Percentiles rank a stretch among this genome's conserved stretches.
Conservation (phyloP, 352 stramenopile species). For the Ochromonadaceae sp. region DNA sequence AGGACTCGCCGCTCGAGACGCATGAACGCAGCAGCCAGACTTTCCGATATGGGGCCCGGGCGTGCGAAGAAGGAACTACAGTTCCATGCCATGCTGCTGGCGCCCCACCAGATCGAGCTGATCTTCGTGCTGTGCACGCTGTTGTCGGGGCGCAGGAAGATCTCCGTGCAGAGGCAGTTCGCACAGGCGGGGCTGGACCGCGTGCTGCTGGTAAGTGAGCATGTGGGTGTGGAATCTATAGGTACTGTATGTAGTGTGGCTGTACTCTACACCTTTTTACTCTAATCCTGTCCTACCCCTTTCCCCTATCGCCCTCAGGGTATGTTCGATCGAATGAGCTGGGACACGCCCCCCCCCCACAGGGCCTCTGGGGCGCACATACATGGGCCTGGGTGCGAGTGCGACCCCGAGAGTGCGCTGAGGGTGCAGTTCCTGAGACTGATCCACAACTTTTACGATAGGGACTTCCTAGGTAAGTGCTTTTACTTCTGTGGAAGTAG, state of each 20-base stretch:
- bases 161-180: slow-evolving; percentile 60
- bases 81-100: slow-evolving; percentile 75
- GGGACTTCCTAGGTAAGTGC: slow-evolving; percentile 68
- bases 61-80: slow-evolving; percentile 44
- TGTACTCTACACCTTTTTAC: no score
- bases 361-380: no score
- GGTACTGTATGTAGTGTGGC: no score
- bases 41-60: neutral
- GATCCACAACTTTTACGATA: slow-evolving; percentile 90
- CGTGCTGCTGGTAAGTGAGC: no score
- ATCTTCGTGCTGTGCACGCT: slow-evolving; percentile 89
- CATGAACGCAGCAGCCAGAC: no score
- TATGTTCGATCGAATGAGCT: slow-evolving; percentile 86
- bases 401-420: slow-evolving; percentile 76
- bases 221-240: no score
- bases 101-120: slow-evolving; percentile 81
- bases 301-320: no score
- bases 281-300: no score
- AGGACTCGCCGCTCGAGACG: neutral
- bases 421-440: slow-evolving; percentile 86
- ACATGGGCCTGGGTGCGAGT: slow-evolving; percentile 60
- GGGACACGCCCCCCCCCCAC: slow-evolving; percentile 38
- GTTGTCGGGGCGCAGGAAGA: slow-evolving; percentile 79
- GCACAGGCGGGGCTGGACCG: slow-evolving; percentile 65
- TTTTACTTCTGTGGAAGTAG: slow-evolving; percentile 34